Conservation (phyloP, 768 basidiomycete species). For the Ramaria sp. region DNA sequence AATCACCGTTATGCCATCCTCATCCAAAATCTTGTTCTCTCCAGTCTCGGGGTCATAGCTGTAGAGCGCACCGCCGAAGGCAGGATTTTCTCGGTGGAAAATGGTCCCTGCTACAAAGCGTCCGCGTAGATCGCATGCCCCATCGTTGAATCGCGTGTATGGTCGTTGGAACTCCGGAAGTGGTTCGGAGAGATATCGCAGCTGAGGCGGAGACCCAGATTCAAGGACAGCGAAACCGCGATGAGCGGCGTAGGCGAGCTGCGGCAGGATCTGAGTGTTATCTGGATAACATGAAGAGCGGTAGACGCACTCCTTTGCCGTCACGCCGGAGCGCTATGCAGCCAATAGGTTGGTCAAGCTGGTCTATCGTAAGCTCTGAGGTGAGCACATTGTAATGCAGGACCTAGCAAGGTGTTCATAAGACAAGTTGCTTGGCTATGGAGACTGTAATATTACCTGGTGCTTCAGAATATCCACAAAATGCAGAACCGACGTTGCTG, state of each 20-base stretch:
- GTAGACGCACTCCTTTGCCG: slow-evolving; percentile 32
- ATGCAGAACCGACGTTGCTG: slow-evolving; percentile 40
- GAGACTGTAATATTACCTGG: slow-evolving; percentile 27
- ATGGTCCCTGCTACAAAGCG: slow-evolving; percentile 61
- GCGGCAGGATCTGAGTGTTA: not conserved
- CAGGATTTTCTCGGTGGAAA: slow-evolving; percentile 28
- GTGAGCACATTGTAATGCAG: slow-evolving; percentile 38
- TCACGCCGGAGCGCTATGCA: slow-evolving; percentile 44
- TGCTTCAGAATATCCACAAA: slow-evolving; percentile 57
- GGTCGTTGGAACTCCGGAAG: slow-evolving; percentile 30
- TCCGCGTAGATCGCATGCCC: slow-evolving; percentile 53
- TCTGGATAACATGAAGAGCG: not conserved
- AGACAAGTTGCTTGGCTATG: not conserved
- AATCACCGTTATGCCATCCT: slow-evolving; percentile 54
- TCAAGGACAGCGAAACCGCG: slow-evolving; percentile 45
- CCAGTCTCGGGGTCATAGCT: slow-evolving; percentile 42
- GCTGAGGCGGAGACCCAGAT: slow-evolving; percentile 21
- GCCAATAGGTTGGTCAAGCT: slow-evolving; percentile 44
- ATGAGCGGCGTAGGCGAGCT: slow-evolving; percentile 54
- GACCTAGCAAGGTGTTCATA: slow-evolving; percentile 27
- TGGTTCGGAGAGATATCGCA: slow-evolving; percentile 43
- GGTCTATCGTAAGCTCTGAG: slow-evolving; percentile 31
- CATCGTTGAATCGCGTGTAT: slow-evolving; percentile 59
- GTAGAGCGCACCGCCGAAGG: slow-evolving; percentile 47
- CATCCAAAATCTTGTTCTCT: slow-evolving; percentile 42